phyloP scores from a whole-genome alignment of 2,329 filamentous ascomycete species.

The Thielaviopsis punctulata region DNA sequence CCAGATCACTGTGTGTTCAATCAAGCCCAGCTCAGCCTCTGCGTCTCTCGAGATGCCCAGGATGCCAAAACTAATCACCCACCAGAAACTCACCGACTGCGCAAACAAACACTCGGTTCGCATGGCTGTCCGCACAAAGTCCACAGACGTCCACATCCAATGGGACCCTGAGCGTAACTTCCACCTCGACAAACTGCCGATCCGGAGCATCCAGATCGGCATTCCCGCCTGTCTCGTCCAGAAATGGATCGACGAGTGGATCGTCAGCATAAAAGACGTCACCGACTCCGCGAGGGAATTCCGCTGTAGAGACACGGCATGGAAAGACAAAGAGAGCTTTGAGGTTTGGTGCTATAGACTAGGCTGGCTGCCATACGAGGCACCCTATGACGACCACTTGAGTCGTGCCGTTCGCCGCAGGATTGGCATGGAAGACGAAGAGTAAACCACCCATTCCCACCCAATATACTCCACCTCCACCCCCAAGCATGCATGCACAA shows the following conservation, averaged over 20 bases:
- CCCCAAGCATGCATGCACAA: not conserved
- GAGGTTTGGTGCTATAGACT: conserved; percentile 16
- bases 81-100: not conserved
- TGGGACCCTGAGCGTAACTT: conserved; percentile 45
- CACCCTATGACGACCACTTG: not conserved
- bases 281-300: conserved; percentile 33
- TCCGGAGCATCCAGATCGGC: conserved; percentile 45
- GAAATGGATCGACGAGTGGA: conserved; percentile 32
- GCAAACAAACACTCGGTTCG: not conserved
- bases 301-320: not conserved
- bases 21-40: too few species aligned
- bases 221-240: conserved; percentile 29
- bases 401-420: not conserved
- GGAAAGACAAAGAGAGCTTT: conserved; percentile 22
- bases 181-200: conserved; percentile 25
- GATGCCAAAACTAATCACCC: too few species aligned
- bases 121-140: conserved; percentile 11
- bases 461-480: too few species aligned
- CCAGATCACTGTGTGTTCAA: not conserved
- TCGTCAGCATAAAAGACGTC: conserved; percentile 39
- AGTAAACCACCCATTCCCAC: too few species aligned
- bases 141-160: conserved; percentile 33
- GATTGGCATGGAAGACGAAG: not conserved
- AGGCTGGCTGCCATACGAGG: conserved; percentile 1
- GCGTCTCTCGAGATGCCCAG: too few species aligned